Evolutionary conservation across 495 filamentous ascomycete species (phyloP), one percentile per base, ranked within the genome.

Genomic region (Aspergillus saccharolyticus): DNA sequence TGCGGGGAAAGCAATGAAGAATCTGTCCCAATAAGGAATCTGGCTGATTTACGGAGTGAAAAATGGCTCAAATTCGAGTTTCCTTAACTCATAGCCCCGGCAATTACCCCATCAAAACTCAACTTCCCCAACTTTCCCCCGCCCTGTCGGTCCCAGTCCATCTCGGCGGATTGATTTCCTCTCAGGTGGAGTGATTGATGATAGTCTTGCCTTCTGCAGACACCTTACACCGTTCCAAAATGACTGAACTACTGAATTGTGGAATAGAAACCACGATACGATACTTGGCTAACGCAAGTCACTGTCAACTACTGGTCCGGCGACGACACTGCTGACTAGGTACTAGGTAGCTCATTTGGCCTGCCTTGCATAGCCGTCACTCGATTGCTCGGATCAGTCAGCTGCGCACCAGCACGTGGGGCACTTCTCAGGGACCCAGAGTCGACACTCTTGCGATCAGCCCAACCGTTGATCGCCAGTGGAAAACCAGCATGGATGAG

Each of bases 61-160:
- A 65, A 61, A 65, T 65, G 53, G 54, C 63, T 61, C 63, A 65
- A 10, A 16, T 43, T 39, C n/a, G 44, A 12, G 5, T 21, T 22
- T 1, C n/a, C 44, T 20, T 5, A 0, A 6, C 46, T 21, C 12
- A 30, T 4, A 10, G 25, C 25, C 4, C 57, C 39, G 57, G 46
- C 54, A 30, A 61, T 56, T 60, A 64, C 52, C 62, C 57, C 62
- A 64, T 60, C 17, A 52, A 64, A 60, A 55, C 18, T 47, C 50
- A 30, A 53, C 16, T 30, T 55, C 49, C 48, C 53, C 53, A 18
- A 48, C 28, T 19, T 57, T 44, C 43, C 28, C 20, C 43, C 21
- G 18, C 21, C 46, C 15, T 30, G 42, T 30, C 24, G 21, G 19
- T 20, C 33, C 33, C 21, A 45, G 47, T 52, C 42, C 7, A 17